Conservation (phyloP, 1,284 basidiomycete species). For the Heterobasidion annosum region DNA sequence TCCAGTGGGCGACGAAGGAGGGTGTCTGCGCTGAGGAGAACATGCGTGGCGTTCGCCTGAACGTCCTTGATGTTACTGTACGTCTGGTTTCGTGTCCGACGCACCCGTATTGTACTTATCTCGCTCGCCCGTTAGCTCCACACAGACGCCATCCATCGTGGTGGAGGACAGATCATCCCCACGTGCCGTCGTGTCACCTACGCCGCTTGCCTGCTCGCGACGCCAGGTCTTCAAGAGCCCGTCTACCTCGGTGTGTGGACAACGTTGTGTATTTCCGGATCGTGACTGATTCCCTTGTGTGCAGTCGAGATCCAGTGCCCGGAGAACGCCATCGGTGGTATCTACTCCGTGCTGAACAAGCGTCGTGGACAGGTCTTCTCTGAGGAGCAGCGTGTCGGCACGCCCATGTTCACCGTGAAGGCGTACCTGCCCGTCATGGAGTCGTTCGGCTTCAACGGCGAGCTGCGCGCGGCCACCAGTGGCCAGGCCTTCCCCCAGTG, state of each 20-base stretch:
- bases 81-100: slow-evolving; percentile 17
- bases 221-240: slow-evolving; percentile 92
- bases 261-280: neutral
- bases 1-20: slow-evolving; percentile 99
- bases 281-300: slow-evolving; percentile 1
- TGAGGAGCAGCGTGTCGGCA: slow-evolving; percentile 95
- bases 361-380: slow-evolving; percentile 98
- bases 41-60: slow-evolving; percentile 97
- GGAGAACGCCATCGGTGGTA: slow-evolving; percentile 96
- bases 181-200: slow-evolving; percentile 95
- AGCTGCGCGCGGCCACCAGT: slow-evolving; percentile 85
- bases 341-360: slow-evolving; percentile 94
- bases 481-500: slow-evolving; percentile 98
- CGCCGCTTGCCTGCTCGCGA: slow-evolving; percentile 89
- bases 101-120: neutral
- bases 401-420: slow-evolving; percentile 99
- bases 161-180: slow-evolving; percentile 97
- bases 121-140: slow-evolving; percentile 59
- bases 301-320: slow-evolving; percentile 97
- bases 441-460: slow-evolving; percentile 99
- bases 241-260: slow-evolving; percentile 73
- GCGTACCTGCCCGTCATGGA: slow-evolving; percentile 95
- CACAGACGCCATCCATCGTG: slow-evolving; percentile 99
- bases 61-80: slow-evolving; percentile 94
- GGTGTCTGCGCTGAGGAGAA: slow-evolving; percentile 96